Evolutionary conservation across 2,329 filamentous ascomycete genomes (phyloP).

Genomic region (Trichoderma oligosporum): DNA sequence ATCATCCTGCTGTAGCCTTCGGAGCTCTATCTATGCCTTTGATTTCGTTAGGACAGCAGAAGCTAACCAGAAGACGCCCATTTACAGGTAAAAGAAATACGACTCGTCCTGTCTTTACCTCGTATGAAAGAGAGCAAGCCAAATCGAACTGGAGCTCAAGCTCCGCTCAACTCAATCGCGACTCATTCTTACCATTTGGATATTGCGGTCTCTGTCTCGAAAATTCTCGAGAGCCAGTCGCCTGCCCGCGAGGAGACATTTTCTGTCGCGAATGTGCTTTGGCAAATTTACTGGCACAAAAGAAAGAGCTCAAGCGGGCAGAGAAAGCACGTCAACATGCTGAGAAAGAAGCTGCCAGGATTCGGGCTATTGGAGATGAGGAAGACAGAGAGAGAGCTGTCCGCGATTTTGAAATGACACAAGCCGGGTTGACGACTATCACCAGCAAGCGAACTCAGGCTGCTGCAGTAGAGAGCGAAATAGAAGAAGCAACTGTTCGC

Average conservation of each 20-base stretch:
- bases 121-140: constrained; percentile 80
- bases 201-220: constrained; percentile 85
- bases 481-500: constrained; percentile 9
- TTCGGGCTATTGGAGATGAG: constrained; percentile 57
- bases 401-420: constrained; percentile 77
- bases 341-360: constrained; percentile 59
- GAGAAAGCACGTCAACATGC: constrained; percentile 63
- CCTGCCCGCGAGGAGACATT: constrained; percentile 79
- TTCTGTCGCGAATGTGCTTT: constrained; percentile 96
- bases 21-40: background rate
- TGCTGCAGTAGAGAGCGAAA: background rate
- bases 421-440: constrained; percentile 59
- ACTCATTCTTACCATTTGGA: constrained; percentile 88
- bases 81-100: constrained; percentile 78
- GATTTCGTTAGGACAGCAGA: background rate
- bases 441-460: constrained; percentile 37
- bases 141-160: constrained; percentile 78
- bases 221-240: constrained; percentile 74
- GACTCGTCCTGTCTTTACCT: constrained; percentile 87
- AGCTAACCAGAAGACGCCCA: background rate
- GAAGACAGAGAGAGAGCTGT: constrained; percentile 69
- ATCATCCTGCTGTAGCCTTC: background rate
- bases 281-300: constrained; percentile 83
- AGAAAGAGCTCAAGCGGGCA: constrained; percentile 82
- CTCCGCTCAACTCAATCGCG: constrained; percentile 78